Conservation (phyloP, 768 basidiomycete genomes). For the Crucibulum laeve region DNA sequence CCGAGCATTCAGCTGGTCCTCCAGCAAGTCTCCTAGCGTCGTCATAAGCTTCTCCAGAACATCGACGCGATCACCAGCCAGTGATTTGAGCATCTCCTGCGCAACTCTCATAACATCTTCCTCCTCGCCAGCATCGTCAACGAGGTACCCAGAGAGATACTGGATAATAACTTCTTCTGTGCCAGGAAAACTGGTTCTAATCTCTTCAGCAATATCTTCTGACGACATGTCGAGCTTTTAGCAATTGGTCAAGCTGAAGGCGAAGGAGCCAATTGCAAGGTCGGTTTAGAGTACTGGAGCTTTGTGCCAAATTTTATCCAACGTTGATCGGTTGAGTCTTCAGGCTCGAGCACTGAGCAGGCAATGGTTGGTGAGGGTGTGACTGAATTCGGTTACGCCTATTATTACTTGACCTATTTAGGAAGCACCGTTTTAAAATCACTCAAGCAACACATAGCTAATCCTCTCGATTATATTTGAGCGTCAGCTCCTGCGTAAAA, state of each 20-base stretch:
- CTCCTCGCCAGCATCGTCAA: slow-evolving; percentile 86
- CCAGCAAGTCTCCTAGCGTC: slow-evolving; percentile 56
- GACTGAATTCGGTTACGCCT: no score
- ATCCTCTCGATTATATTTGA: slow-evolving; percentile 8
- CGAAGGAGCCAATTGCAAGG: slow-evolving; percentile 1
- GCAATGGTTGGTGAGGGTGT: no score
- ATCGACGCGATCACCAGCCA: slow-evolving; percentile 56
- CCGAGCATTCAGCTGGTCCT: slow-evolving; percentile 58
- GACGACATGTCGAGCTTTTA: slow-evolving; percentile 49
- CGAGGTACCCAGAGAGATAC: slow-evolving; percentile 83
- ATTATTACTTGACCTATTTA: no score
- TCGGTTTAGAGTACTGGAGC: no score
- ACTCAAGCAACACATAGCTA: slow-evolving; percentile 3
- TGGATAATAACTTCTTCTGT: slow-evolving; percentile 85
- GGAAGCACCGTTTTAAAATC: no score
- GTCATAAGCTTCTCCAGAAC: slow-evolving; percentile 65
- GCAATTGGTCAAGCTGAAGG: no score
- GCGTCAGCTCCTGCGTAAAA: slow-evolving; percentile 6
- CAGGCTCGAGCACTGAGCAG: no score
- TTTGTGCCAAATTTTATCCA: no score
- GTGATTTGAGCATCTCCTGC: slow-evolving; percentile 70
- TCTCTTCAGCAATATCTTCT: slow-evolving; percentile 76
- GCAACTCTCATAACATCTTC: slow-evolving; percentile 82
- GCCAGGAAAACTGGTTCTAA: slow-evolving; percentile 62
- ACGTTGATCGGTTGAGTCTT: no score